Percentiles rank a stretch among this genome's conserved stretches.
Evolutionary conservation across 495 filamentous ascomycete species (phyloP).

Genomic region (Aspergillus mulundensis): DNA sequence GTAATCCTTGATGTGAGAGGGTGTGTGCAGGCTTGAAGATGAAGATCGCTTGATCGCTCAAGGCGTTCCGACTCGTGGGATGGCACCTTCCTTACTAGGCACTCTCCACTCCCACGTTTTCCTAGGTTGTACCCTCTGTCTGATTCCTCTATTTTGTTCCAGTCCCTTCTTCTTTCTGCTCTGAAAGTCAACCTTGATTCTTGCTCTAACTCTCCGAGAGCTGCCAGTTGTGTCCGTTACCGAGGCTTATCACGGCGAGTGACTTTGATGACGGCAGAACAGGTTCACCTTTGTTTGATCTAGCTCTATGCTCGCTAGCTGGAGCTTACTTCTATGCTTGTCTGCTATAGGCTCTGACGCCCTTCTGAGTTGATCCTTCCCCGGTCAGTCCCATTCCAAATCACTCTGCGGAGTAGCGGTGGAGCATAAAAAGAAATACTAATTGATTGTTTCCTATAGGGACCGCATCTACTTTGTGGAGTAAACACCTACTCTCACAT

Average conservation of each 20-base stretch:
- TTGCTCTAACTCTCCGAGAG: background rate
- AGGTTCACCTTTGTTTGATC: background rate
- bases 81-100: slow-evolving; percentile 4
- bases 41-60: too few species aligned
- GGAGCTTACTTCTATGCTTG: background rate
- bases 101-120: background rate
- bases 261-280: background rate
- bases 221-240: background rate
- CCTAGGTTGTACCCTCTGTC: too few species aligned
- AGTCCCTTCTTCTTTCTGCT: background rate
- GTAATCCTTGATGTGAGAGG: background rate
- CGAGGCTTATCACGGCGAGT: background rate
- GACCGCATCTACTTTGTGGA: background rate
- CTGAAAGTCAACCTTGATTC: background rate
- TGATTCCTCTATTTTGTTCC: background rate
- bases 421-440: slow-evolving; percentile 1
- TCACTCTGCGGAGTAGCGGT: background rate
- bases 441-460: background rate
- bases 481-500: background rate
- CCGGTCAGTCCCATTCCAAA: background rate
- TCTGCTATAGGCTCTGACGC: background rate
- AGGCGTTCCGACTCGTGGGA: too few species aligned
- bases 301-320: background rate
- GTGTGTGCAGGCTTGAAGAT: background rate
- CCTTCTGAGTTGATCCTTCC: background rate